Evolutionary conservation across 2,329 filamentous ascomycete species (phyloP).

Genomic region (Fusarium tupiense): DNA sequence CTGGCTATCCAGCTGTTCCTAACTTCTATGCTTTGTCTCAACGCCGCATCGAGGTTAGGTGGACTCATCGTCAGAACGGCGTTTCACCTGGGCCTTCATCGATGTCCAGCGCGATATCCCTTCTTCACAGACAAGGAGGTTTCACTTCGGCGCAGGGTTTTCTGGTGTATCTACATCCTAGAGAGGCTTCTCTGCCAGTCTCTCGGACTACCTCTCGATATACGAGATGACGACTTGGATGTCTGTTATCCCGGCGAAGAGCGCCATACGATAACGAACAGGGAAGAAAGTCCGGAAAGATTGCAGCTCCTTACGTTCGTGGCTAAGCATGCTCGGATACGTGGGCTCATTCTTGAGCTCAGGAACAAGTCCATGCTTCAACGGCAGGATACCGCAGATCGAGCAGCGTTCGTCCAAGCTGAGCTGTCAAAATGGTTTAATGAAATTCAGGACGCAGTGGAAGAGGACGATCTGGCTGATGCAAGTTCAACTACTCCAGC

Average conservation of each 20-base stretch:
- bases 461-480: conserved; percentile 46
- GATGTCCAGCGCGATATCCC: conserved; percentile 62
- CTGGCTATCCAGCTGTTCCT: conserved; percentile 65
- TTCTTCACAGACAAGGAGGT: conserved; percentile 59
- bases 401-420: conserved; percentile 57
- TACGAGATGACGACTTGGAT: conserved; percentile 67
- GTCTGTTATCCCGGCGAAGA: conserved; percentile 65
- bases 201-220: conserved; percentile 63
- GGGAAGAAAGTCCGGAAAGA: conserved; percentile 36
- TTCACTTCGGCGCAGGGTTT: conserved; percentile 61
- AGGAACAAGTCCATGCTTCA: conserved; percentile 62
- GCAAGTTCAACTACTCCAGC: not conserved
- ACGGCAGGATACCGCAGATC: conserved; percentile 54
- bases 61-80: conserved; percentile 65
- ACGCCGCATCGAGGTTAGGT: conserved; percentile 65
- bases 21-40: conserved; percentile 64
- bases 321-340: conserved; percentile 58
- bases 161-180: conserved; percentile 66
- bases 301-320: conserved; percentile 53
- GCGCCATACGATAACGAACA: conserved; percentile 46
- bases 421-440: conserved; percentile 63
- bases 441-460: conserved; percentile 59
- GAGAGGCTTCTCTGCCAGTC: conserved; percentile 66
- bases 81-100: conserved; percentile 67
- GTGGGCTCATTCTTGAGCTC: conserved; percentile 62